Conservation (phyloP, 2,329 filamentous ascomycete species). For the Fusarium pininemorale region DNA sequence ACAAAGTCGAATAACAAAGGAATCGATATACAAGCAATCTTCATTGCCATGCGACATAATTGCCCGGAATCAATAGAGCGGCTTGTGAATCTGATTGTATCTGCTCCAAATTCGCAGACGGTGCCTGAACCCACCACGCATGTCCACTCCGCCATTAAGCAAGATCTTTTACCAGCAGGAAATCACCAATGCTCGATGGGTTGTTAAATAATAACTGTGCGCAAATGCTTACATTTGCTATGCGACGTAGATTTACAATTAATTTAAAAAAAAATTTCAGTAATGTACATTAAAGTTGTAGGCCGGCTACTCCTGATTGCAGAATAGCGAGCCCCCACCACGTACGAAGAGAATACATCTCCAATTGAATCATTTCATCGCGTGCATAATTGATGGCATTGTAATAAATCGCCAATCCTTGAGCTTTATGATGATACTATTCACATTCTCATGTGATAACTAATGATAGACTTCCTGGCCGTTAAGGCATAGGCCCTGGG, state of each 20-base stretch:
- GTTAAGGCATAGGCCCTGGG: fast-evolving
- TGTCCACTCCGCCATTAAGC: not conserved
- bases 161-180: not conserved
- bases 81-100: not conserved
- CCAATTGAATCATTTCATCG: not conserved
- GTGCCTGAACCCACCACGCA: too few species aligned
- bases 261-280: too few species aligned
- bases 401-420: not conserved
- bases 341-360: not conserved
- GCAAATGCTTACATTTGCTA: fast-evolving
- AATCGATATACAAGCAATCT: not conserved
- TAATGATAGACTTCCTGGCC: not conserved
- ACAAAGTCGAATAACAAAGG: too few species aligned
- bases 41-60: not conserved
- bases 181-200: not conserved
- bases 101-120: not conserved
- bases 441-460: not conserved
- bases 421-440: not conserved
- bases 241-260: not conserved
- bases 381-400: not conserved
- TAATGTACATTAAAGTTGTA: too few species aligned
- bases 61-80: too few species aligned
- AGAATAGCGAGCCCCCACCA: too few species aligned
- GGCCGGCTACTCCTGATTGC: too few species aligned
- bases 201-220: fast-evolving